A percentile compares a stretch with the other conserved stretches of the same genome.
phyloP scores from a whole-genome alignment of 768 basidiomycete genomes.

The Boletus rubescentipes region DNA sequence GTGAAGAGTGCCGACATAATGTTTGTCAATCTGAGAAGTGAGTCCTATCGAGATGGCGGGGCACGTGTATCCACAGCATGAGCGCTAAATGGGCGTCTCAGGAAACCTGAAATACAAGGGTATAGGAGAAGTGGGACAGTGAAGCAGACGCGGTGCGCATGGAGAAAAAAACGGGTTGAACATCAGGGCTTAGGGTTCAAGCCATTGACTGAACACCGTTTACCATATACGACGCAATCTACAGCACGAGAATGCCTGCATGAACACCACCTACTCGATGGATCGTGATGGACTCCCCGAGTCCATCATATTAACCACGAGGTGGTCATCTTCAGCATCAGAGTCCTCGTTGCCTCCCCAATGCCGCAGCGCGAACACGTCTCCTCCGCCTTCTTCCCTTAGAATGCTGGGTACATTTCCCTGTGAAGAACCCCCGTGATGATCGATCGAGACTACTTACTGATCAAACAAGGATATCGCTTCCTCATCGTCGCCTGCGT shows the following conservation, averaged over 20 bases:
- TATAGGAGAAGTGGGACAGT: neutral
- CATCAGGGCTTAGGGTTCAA: conserved; percentile 11
- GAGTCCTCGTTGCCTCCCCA: conserved; percentile 37
- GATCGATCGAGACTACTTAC: conserved; percentile 41
- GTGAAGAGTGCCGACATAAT: conserved; percentile 8
- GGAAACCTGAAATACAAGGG: neutral
- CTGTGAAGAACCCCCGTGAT: conserved; percentile 6
- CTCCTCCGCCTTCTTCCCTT: conserved; percentile 52
- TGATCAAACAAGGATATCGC: conserved; percentile 72
- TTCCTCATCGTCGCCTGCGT: conserved; percentile 41
- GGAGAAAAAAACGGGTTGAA: conserved; percentile 5
- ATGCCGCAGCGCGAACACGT: conserved; percentile 50
- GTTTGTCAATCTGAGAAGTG: neutral
- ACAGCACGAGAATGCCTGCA: conserved; percentile 8
- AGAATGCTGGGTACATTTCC: conserved; percentile 47
- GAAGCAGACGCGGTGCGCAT: neutral
- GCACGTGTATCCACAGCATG: conserved; percentile 17
- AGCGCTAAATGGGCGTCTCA: conserved; percentile 7
- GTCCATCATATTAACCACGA: conserved; percentile 25
- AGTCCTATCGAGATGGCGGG: conserved; percentile 1
- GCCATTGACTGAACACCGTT: neutral
- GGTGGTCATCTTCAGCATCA: conserved; percentile 21
- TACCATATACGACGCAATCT: conserved; percentile 9
- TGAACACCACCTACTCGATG: conserved; percentile 5
- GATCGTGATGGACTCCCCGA: conserved; percentile 16